Conservation (phyloP, 1,284 basidiomycete genomes). For the Baeospora myosura region DNA sequence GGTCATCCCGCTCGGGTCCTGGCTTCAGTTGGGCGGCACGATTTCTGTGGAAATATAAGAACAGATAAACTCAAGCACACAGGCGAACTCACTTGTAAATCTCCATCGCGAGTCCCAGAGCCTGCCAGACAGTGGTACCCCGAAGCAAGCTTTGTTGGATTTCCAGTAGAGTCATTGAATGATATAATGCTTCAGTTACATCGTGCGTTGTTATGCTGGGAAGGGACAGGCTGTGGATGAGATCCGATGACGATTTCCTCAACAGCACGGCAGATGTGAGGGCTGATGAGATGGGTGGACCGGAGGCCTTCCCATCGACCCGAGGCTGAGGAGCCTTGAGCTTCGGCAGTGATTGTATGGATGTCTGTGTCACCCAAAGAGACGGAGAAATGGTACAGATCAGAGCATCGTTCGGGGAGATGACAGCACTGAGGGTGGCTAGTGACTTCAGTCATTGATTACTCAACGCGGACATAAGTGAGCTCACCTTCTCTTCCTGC, state of each 20-base stretch:
- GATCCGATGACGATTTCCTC: constrained; percentile 42
- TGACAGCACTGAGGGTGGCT: constrained; percentile 43
- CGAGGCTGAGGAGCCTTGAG: constrained; percentile 14
- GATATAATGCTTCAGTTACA: constrained; percentile 35
- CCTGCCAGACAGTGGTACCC: constrained; percentile 31
- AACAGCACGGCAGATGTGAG: constrained; percentile 40
- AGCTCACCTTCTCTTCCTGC: constrained; percentile 43
- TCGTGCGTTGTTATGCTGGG: constrained; percentile 32
- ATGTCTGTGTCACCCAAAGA: constrained; percentile 29
- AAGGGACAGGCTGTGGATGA: constrained; percentile 42
- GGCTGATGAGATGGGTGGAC: constrained; percentile 23
- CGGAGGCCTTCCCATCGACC: constrained; percentile 9
- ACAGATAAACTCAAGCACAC: constrained; percentile 12
- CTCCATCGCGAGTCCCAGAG: constrained; percentile 49
- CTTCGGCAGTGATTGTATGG: constrained; percentile 18
- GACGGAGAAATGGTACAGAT: constrained; percentile 45
- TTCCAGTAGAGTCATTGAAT: constrained; percentile 36
- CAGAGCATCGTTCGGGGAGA: constrained; percentile 53
- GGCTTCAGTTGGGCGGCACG: constrained; percentile 25
- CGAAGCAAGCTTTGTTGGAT: constrained; percentile 26
- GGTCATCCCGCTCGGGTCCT: constrained; percentile 29
- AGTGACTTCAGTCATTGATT: constrained; percentile 7
- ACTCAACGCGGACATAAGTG: no score
- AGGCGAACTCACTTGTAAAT: constrained; percentile 40
- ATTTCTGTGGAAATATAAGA: constrained; percentile 23